Evolutionary conservation across 1,139 yeast genomes (phyloP).

Genomic region (Komagataea norvegica): DNA sequence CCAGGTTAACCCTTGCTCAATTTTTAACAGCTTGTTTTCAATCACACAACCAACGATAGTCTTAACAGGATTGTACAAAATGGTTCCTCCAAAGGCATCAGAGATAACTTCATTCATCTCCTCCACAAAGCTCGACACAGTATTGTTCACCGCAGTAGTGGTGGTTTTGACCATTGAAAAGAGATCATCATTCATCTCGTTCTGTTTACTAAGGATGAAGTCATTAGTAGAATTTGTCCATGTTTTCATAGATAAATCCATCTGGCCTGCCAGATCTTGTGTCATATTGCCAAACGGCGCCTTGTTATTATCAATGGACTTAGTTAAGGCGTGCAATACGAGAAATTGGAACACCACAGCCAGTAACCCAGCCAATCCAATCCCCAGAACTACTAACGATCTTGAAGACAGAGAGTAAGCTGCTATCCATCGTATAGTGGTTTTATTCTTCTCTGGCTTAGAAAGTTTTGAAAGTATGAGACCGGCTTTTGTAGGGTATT

Average conservation of each 20-base stretch:
- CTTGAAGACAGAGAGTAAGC: conserved; percentile 46
- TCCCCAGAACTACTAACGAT: conserved; percentile 39
- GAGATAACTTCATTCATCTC: conserved; percentile 52
- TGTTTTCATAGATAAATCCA: conserved; percentile 17
- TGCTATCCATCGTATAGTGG: conserved; percentile 41
- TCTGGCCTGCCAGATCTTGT: conserved; percentile 5
- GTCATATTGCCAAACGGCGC: conserved; percentile 16
- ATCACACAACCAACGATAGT: conserved; percentile 74
- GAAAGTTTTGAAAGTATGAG: conserved; percentile 11
- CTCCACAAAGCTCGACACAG: conserved; percentile 45
- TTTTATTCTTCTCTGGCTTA: conserved; percentile 13
- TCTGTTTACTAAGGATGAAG: conserved; percentile 41
- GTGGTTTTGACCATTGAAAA: conserved; percentile 64
- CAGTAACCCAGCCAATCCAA: conserved; percentile 46
- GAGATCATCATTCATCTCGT: conserved; percentile 51
- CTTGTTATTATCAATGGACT: conserved; percentile 14
- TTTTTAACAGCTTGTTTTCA: conserved; percentile 60
- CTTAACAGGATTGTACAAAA: conserved; percentile 57
- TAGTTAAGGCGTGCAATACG: conserved; percentile 31
- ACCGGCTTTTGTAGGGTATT: conserved; percentile 24
- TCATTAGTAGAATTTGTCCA: conserved; percentile 55
- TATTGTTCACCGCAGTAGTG: conserved; percentile 49
- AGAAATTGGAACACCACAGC: conserved; percentile 45
- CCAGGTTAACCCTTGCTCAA: conserved; percentile 79
- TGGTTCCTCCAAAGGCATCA: conserved; percentile 61